Evolutionary conservation across 129 eudicot species (phyloP), one percentile per base, ranked within the genome.

Genomic region (Escallonia rubra): DNA sequence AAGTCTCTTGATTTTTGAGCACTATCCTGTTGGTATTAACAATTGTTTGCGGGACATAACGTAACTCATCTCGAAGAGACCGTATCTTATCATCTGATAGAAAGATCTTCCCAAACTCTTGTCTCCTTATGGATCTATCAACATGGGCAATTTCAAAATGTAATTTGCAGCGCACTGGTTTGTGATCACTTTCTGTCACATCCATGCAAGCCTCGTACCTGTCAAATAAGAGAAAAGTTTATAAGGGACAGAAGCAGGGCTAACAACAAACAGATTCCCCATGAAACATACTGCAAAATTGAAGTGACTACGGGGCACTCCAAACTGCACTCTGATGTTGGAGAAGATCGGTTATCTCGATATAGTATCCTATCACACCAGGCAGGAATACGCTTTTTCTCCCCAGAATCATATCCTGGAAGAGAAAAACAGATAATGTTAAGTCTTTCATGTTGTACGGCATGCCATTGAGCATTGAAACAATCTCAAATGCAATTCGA

Each of bases 151-250:
- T 59, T 65, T 87, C 92, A 64, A 93, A 76, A 67, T 81, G 69
- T 6, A 93, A 73, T 79, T 93, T 93, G 86, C 98, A 89, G 8
- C 98, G 87, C 43, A 93, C 96, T 0, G 96, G 98, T 70, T 93
- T 93, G 64, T 93, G 98, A 74, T 93, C 98, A 64, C 98, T 93
- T 75, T 93, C 98, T 70, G 71, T 76, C 66, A 93, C 98, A 50
- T 93, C 98, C 98, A 93, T 93, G 77, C 91, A 80, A 43, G 96
- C 98, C 48, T 89, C 96, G 7, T 93, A 93, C 72, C 98, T 93
- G 66, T 73, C 10, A 58, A 69, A 50, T 38, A 14, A 13, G 7
- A 65, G 57, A 40, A 8, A 63, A 23, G 66, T 57, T 41, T 69
- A n/a, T 45, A 40, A 43, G 15, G 58, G n/a, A 47, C 45, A 67